Percentiles rank a stretch among this genome's conserved stretches.
phyloP scores from a whole-genome alignment of 2,329 filamentous ascomycete genomes.

The Epichloe baconii region DNA sequence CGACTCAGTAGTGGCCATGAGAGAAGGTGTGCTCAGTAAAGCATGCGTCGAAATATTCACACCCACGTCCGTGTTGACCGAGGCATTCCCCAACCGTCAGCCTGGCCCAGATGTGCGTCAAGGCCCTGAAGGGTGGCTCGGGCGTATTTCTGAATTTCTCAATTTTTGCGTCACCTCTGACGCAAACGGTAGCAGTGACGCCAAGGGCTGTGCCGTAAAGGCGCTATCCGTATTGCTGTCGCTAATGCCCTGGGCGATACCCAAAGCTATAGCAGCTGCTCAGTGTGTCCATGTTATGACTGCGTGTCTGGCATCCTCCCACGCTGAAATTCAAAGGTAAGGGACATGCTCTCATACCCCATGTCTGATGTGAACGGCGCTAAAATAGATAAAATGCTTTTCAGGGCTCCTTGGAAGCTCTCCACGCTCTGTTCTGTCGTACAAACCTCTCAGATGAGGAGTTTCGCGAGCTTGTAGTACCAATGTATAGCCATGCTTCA shows the following conservation, averaged over 20 bases:
- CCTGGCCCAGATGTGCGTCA: slow-evolving; percentile 55
- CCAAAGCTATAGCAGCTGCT: slow-evolving; percentile 63
- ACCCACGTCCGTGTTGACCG: slow-evolving; percentile 57
- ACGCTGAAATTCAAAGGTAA: slow-evolving; percentile 61
- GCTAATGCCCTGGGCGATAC: slow-evolving; percentile 76
- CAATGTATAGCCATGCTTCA: slow-evolving; percentile 63
- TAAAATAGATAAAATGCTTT: slow-evolving; percentile 8
- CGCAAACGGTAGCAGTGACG: slow-evolving; percentile 49
- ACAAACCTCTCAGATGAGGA: slow-evolving; percentile 64
- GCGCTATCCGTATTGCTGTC: slow-evolving; percentile 66
- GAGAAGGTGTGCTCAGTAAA: slow-evolving; percentile 73
- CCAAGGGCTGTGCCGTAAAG: slow-evolving; percentile 60
- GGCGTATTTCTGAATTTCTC: slow-evolving; percentile 62
- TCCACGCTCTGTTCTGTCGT: slow-evolving; percentile 72
- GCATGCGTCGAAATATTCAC: slow-evolving; percentile 92
- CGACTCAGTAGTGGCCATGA: slow-evolving; percentile 70
- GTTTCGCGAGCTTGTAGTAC: slow-evolving; percentile 62
- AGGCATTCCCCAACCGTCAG: slow-evolving; percentile 64
- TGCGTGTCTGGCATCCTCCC: slow-evolving; percentile 54
- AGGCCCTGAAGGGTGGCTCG: slow-evolving; percentile 78
- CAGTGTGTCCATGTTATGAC: slow-evolving; percentile 59
- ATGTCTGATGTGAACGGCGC: neutral
- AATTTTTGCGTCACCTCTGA: slow-evolving; percentile 57
- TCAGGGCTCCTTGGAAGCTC: slow-evolving; percentile 64
- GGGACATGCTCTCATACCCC: neutral